Conservation (phyloP, 768 basidiomycete species). For the Kwoniella pini region DNA sequence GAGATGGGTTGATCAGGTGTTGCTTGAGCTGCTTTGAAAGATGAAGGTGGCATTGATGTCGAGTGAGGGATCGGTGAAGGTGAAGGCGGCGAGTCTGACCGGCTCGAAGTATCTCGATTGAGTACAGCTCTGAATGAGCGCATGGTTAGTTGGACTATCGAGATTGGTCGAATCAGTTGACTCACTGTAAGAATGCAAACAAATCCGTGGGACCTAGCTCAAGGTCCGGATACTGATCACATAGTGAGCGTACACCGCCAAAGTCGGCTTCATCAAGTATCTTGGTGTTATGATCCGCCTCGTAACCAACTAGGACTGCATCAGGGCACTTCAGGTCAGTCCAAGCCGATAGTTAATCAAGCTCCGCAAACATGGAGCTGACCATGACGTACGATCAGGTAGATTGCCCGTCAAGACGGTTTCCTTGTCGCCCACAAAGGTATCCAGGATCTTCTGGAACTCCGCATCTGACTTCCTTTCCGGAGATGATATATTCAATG, state of each 20-base stretch:
- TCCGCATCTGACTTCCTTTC: constrained; percentile 40
- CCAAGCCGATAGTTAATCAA: background rate
- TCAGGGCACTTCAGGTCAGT: background rate
- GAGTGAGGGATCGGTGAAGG: constrained; percentile 29
- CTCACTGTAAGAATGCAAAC: constrained; percentile 43
- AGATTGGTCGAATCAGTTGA: background rate
- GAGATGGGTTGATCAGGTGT: constrained; percentile 23
- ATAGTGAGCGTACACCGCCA: constrained; percentile 23
- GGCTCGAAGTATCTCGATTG: background rate
- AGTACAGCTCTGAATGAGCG: constrained; percentile 10
- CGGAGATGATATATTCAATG: background rate
- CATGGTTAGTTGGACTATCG: too few species aligned
- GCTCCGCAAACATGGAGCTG: too few species aligned
- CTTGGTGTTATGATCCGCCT: constrained; percentile 31
- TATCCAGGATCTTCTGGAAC: constrained; percentile 44
- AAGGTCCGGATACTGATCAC: constrained; percentile 29
- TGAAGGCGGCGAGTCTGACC: constrained; percentile 20
- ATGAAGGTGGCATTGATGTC: constrained; percentile 32
- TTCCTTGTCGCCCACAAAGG: constrained; percentile 36
- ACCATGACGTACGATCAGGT: constrained; percentile 37
- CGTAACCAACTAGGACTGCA: constrained; percentile 32
- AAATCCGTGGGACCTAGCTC: constrained; percentile 32
- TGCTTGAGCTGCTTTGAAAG: constrained; percentile 30
- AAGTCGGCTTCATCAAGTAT: constrained; percentile 38
- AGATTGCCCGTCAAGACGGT: constrained; percentile 35